Base-by-base conservation (phyloP, 2,329 filamentous ascomycete genomes). In the Nothopassalora personata region DNA sequence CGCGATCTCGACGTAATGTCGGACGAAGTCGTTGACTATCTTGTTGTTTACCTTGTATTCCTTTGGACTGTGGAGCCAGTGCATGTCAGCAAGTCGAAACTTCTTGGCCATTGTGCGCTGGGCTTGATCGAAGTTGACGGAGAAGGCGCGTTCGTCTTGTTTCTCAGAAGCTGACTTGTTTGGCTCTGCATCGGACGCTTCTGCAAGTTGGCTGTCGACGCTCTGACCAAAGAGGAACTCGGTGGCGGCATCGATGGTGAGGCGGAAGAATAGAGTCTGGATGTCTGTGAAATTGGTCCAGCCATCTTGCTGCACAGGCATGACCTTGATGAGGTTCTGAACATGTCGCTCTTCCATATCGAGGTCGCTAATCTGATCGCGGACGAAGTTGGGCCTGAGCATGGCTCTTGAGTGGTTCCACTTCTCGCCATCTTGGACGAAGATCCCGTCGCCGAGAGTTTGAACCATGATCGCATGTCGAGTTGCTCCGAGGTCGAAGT, bases 201-300 rank as follows among this genome's bases (percentile, higher is more conserved):
- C 62, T 68, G 70, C 45, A 59, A 75, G 64, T 70, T 73, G 65
- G 67, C 74, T 61, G 69, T 71, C 66, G 4, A 74, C 69, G 8
- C 67, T 76, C 59, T 79, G 73, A 61, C 78, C 62, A 46, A 63
- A 67, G 5, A 80, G 70, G 60, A 81, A 80, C 47, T 80, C 78
- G 2, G 77, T 79, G 0, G 78, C 77, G n/a, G 76, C 73, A 61
- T 81, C 79, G 57, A 81, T 75, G 1, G 79, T 80, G 10, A 80
- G 60, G n/a, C 73, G 70, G 71, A 80, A 80, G 70, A 81, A 80
- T 13, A 80, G 71, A 11, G 65, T 63, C 39, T 73, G 70, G n/a
- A 73, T 64, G 50, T 73, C 64, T 11, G 65, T 62, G 30, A 65
- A 66, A 5, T 60, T 60, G n/a, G 70, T 72, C 70, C 70, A 73